phyloP scores from a whole-genome alignment of 441 rosid genomes.

The Erodium moschatum region DNA sequence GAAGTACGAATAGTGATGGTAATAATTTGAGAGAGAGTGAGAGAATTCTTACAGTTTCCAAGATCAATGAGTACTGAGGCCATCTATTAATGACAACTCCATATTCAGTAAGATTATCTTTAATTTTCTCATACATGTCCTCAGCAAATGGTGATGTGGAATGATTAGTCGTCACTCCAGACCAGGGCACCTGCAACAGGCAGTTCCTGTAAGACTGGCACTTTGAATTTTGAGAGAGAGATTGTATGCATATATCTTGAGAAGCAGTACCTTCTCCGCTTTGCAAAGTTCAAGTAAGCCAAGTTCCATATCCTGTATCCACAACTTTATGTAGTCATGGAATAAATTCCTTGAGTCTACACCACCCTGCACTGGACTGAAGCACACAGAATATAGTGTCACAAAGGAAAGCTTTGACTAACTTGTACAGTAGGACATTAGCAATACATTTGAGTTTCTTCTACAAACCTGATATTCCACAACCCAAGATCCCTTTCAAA shows the following conservation, averaged over 20 bases:
- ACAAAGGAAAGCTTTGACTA: slow-evolving; percentile 16
- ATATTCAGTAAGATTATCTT: slow-evolving; percentile 57
- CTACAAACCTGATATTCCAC: slow-evolving; percentile 73
- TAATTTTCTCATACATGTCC: slow-evolving; percentile 80
- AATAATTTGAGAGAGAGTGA: not conserved
- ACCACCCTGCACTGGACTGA: slow-evolving; percentile 73
- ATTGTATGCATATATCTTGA: not conserved
- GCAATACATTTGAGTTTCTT: not conserved
- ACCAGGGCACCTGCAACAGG: slow-evolving; percentile 69
- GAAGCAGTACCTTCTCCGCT: slow-evolving; percentile 66
- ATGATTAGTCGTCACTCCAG: slow-evolving; percentile 75
- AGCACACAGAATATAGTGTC: slow-evolving; percentile 22
- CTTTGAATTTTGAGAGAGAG: not conserved
- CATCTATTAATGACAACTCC: slow-evolving; percentile 86
- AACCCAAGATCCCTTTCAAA: slow-evolving; percentile 67
- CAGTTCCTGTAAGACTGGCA: slow-evolving; percentile 14
- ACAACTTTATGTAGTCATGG: slow-evolving; percentile 69
- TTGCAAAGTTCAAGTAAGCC: slow-evolving; percentile 82
- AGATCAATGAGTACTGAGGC: slow-evolving; percentile 78
- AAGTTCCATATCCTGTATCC: slow-evolving; percentile 95
- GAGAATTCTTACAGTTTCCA: slow-evolving; percentile 64
- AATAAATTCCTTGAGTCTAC: slow-evolving; percentile 68
- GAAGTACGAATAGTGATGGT: not conserved
- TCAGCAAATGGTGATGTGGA: slow-evolving; percentile 92
- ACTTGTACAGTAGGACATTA: slow-evolving; percentile 14